Percentiles rank a stretch among this genome's conserved stretches.
Evolutionary conservation across 2,329 filamentous ascomycete species (phyloP).

Genomic region (Lachnellula willkommii): DNA sequence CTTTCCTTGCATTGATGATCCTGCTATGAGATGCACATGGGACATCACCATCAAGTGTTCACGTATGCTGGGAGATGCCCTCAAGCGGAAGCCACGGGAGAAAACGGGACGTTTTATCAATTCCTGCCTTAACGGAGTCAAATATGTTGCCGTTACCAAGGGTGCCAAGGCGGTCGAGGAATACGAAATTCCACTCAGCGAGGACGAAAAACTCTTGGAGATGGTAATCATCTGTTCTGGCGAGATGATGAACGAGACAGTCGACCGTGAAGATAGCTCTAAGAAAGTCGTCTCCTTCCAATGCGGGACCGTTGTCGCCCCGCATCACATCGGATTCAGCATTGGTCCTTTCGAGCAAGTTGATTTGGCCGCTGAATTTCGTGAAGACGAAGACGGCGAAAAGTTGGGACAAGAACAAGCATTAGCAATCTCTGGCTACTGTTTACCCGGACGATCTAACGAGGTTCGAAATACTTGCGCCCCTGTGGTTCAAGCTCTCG

Average conservation of each 20-base stretch:
- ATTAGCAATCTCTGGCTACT: constrained; percentile 85
- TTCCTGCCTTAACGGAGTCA: constrained; percentile 4
- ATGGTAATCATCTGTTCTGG: constrained; percentile 90
- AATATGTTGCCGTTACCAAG: constrained; percentile 6
- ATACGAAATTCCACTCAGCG: constrained; percentile 44
- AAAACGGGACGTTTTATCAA: constrained; percentile 35
- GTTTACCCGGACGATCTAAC: constrained; percentile 73
- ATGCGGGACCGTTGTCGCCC: constrained; percentile 67
- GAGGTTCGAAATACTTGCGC: constrained; percentile 84
- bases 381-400: constrained; percentile 86
- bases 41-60: constrained; percentile 83
- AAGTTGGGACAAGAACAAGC: constrained; percentile 76
- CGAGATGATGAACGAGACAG: constrained; percentile 75
- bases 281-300: constrained; percentile 87
- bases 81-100: constrained; percentile 41
- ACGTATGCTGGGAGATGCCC: constrained; percentile 75
- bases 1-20: constrained; percentile 90
- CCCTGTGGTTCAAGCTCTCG: constrained; percentile 79
- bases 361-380: constrained; percentile 72
- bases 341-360: constrained; percentile 93
- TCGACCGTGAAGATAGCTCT: constrained; percentile 68
- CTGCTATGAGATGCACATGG: constrained; percentile 76
- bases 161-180: constrained; percentile 14
- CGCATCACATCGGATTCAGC: constrained; percentile 88
- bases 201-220: constrained; percentile 83